A percentile compares a stretch with the other conserved stretches of the same genome.
These are phyloP conservation scores for Pichia sp. DNA, from an alignment of 1,139 yeast species.

Conservation along the genomic window DNA sequence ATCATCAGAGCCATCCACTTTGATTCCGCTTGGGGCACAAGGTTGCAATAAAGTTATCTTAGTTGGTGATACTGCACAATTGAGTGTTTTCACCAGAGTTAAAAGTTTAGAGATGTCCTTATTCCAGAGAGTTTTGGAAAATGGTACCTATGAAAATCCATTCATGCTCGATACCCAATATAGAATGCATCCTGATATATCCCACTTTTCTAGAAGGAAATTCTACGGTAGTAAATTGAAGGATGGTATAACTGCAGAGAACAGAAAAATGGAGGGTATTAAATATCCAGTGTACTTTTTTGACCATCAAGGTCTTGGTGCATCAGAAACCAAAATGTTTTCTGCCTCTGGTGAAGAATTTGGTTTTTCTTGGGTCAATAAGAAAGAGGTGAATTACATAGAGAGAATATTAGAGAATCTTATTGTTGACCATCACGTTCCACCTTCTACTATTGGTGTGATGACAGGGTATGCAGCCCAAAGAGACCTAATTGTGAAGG, in stretches of 20 bases:
- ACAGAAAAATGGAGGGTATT: conserved; percentile 33
- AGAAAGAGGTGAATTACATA: conserved; percentile 48
- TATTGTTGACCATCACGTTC: conserved; percentile 50
- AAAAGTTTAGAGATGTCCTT: conserved; percentile 34
- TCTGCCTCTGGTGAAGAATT: conserved; percentile 24
- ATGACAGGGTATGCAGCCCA: conserved; percentile 75
- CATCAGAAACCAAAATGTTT: conserved; percentile 21
- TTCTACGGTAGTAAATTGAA: conserved; percentile 52
- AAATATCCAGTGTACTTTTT: conserved; percentile 29
- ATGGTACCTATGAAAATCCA: conserved; percentile 46
- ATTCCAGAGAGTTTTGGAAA: conserved; percentile 28
- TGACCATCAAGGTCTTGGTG: conserved; percentile 23
- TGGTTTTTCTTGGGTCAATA: conserved; percentile 34
- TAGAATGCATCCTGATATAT: conserved; percentile 65
- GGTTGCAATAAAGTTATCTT: conserved; percentile 64
- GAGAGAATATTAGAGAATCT: conserved; percentile 45
- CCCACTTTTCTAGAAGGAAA: conserved; percentile 54
- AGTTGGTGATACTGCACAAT: conserved; percentile 68
- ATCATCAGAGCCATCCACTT: conserved; percentile 65
- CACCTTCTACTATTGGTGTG: conserved; percentile 52
- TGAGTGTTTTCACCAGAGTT: conserved; percentile 63
- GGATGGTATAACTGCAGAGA: conserved; percentile 55
- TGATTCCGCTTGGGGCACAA: conserved; percentile 65
- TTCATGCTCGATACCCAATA: conserved; percentile 70
- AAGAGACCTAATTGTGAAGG: conserved; percentile 54